Percentiles rank a stretch among this genome's conserved stretches.
These are phyloP conservation scores for Gossypium gossypioides DNA, from an alignment of 441 rosid species.

Conservation along the genomic window DNA sequence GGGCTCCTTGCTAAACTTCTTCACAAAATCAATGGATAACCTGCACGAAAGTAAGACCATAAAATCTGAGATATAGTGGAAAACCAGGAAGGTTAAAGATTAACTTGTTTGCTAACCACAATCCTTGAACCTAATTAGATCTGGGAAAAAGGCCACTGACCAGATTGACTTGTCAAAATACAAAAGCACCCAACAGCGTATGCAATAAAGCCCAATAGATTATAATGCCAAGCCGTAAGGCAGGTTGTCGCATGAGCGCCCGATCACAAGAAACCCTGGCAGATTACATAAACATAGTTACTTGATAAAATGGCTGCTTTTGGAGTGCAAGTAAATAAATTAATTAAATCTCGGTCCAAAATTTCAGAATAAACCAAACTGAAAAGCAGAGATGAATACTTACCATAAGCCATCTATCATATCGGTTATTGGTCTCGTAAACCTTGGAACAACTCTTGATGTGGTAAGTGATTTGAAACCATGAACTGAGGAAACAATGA, in stretches of 20 bases:
- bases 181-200: conserved; percentile 61
- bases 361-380: background rate
- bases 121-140: background rate
- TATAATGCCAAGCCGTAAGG: conserved; percentile 78
- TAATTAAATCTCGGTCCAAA: background rate
- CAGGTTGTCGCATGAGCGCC: conserved; percentile 88
- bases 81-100: background rate
- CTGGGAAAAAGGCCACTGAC: background rate
- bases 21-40: background rate
- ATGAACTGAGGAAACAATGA: conserved; percentile 44
- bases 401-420: conserved; percentile 91
- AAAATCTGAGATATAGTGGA: background rate
- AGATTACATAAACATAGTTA: conserved; percentile 2
- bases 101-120: background rate
- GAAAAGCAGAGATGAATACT: conserved; percentile 16
- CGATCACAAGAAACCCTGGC: conserved; percentile 96
- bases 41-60: conserved; percentile 4
- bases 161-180: conserved; percentile 43
- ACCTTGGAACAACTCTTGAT: conserved; percentile 73
- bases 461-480: conserved; percentile 92
- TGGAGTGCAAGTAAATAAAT: background rate
- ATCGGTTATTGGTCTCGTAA: conserved; percentile 71
- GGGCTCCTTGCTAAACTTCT: background rate
- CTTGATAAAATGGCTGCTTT: background rate
- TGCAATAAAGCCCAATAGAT: conserved; percentile 87